A percentile compares a stretch with the other conserved stretches of the same genome.
phyloP scores from a whole-genome alignment of 495 filamentous ascomycete species.

The Xylaria venustula region DNA sequence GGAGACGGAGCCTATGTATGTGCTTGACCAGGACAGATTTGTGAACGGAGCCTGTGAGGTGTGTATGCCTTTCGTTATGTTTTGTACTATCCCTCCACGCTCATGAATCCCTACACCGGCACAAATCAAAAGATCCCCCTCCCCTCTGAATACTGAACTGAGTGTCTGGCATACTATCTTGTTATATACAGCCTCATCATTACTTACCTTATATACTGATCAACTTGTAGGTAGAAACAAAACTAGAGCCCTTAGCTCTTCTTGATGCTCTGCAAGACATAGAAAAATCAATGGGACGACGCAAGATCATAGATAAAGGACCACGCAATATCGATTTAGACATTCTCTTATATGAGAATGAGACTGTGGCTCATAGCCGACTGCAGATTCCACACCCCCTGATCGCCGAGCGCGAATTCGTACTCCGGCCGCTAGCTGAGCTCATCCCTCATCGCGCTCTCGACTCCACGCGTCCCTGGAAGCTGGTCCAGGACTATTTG shows the following conservation, averaged over 20 bases:
- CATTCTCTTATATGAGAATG: constrained; percentile 81
- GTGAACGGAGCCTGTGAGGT: constrained; percentile 95
- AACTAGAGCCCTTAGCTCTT: constrained; percentile 67
- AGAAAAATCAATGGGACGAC: constrained; percentile 72
- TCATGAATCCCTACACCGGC: too few species aligned
- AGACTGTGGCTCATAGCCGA: constrained; percentile 61
- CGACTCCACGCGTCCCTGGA: constrained; percentile 48
- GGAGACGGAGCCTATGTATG: constrained; percentile 96
- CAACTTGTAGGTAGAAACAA: constrained; percentile 70
- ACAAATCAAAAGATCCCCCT: too few species aligned
- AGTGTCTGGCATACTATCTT: too few species aligned
- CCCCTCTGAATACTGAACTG: too few species aligned
- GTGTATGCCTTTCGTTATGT: constrained; percentile 25
- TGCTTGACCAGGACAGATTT: constrained; percentile 82
- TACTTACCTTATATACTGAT: background rate
- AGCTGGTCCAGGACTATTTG: constrained; percentile 58
- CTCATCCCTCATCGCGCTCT: constrained; percentile 62
- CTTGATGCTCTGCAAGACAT: constrained; percentile 79
- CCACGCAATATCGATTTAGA: constrained; percentile 93
- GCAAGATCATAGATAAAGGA: constrained; percentile 87
- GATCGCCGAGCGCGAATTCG: constrained; percentile 92
- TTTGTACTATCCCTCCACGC: background rate
- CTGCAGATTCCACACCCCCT: constrained; percentile 81
- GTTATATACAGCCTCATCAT: background rate
- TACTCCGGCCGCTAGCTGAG: constrained; percentile 86